These are phyloP conservation scores for Themeda triandra DNA, from an alignment of 176 grass and related monocot species.

Conservation along the genomic window DNA sequence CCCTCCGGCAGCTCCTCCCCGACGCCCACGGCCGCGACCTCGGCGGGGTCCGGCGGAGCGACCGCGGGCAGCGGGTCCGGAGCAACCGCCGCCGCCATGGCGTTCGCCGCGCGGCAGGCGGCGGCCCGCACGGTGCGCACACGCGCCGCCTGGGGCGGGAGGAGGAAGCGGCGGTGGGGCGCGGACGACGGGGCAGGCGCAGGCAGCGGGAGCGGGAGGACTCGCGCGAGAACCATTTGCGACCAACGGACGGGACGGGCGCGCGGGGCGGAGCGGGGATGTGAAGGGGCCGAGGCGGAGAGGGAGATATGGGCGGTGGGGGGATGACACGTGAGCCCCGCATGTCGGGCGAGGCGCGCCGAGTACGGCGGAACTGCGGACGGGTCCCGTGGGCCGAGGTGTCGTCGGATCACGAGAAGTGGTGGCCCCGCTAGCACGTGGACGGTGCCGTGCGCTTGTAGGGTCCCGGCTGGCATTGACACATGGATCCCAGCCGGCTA, in stretches of 20 bases:
- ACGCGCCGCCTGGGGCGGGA: neutral
- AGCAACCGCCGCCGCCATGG: constrained; percentile 12
- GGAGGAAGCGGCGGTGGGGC: neutral
- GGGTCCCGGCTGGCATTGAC: neutral
- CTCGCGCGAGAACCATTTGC: constrained; percentile 28
- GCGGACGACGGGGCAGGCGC: neutral
- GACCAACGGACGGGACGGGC: neutral
- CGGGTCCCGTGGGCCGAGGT: constrained; percentile 10
- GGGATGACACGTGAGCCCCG: constrained; percentile 26
- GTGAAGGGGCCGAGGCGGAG: neutral
- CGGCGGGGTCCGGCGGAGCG: neutral
- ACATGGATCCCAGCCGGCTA: neutral
- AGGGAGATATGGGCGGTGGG: neutral
- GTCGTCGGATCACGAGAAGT: constrained; percentile 22
- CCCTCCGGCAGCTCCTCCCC: constrained; percentile 68
- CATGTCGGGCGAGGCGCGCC: neutral
- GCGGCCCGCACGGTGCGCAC: neutral
- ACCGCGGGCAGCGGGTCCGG: neutral
- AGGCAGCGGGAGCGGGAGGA: constrained; percentile 22
- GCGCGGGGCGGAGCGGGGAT: neutral
- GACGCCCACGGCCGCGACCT: constrained; percentile 17
- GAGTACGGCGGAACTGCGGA: neutral
- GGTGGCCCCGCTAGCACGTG: constrained; percentile 3
- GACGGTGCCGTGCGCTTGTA: neutral
- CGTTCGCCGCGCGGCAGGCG: constrained; percentile 8